Percentiles rank a stretch among this genome's conserved stretches.
phyloP scores from a whole-genome alignment of 1,284 basidiomycete genomes.

The Fomitopsis palustris region DNA sequence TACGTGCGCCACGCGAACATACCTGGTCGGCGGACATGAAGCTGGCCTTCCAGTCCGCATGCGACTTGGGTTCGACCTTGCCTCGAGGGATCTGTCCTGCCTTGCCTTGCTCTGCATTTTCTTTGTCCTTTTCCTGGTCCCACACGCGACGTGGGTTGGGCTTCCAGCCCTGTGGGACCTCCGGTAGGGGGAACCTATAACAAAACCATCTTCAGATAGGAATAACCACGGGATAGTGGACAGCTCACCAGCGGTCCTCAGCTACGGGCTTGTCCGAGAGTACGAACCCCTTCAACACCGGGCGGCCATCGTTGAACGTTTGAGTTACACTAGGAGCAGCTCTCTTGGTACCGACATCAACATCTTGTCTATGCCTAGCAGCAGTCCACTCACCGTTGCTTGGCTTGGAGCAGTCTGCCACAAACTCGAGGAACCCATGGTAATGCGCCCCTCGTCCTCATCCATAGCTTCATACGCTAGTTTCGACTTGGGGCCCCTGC shows the following conservation, averaged over 20 bases:
- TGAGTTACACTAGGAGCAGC: slow-evolving; percentile 16
- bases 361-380: neutral
- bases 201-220: slow-evolving; percentile 3
- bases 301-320: slow-evolving; percentile 61
- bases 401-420: slow-evolving; percentile 7
- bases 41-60: slow-evolving; percentile 49
- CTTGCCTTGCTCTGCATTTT: slow-evolving; percentile 34
- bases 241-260: slow-evolving; percentile 71
- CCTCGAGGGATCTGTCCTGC: slow-evolving; percentile 15
- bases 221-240: slow-evolving; percentile 10
- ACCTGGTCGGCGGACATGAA: slow-evolving; percentile 70
- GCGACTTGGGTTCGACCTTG: slow-evolving; percentile 19
- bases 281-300: slow-evolving; percentile 74
- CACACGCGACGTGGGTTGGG: slow-evolving; percentile 82
- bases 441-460: slow-evolving; percentile 52
- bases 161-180: slow-evolving; percentile 80
- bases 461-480: slow-evolving; percentile 73
- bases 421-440: slow-evolving; percentile 18
- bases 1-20: slow-evolving; percentile 8
- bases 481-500: slow-evolving; percentile 38
- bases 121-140: slow-evolving; percentile 51
- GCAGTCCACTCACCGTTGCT: slow-evolving; percentile 23
- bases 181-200: slow-evolving; percentile 76
- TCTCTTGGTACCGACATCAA: slow-evolving; percentile 16
- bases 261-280: slow-evolving; percentile 65